Evolutionary conservation across 2,329 filamentous ascomycete genomes (phyloP), one percentile per base, ranked within the genome.

Genomic region (Colletotrichum sp.): DNA sequence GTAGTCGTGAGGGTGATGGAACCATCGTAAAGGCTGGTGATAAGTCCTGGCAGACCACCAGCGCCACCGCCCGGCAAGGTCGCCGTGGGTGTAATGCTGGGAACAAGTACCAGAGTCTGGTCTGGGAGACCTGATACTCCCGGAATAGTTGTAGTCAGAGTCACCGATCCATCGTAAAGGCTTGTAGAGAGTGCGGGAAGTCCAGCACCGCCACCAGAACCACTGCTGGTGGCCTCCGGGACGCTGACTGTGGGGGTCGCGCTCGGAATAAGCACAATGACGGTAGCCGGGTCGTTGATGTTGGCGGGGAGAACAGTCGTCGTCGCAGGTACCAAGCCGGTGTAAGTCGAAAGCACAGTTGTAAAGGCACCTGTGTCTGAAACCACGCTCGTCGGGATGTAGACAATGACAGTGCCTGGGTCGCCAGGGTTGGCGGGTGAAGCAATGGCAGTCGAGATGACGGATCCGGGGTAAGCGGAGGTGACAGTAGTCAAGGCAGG

Each of bases 361-460:
- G 73, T 76, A 21, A 72, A 55, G 10, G 28, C 36, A 12, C 32
- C 70, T 3, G 69, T 28, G 15, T 36, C 36, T 15, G 57, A 21
- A 49, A 59, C 28, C 16, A 15, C 12, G 21, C 30, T 72, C 39
- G 63, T 59, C 9, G 73, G 73, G 8, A 76, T 70, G 30, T 63
- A 49, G 16, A 73, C 32, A n/a, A 76, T 63, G 21, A 68, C 39
- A 13, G 73, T 76, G 16, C 63, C 73, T 5, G 73, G 73, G 39
- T 76, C 73, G 28, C 73, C 73, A 8, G 73, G 73, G 44, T 68
- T 73, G 6, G n/a, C 63, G 8, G 73, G 73, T 3, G 73, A 76
- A n/a, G 63, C 57, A 24, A 76, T 59, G 18, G 30, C 69, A 16
- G 73, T 76, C 13, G 73, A 76, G 4, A 34, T 13, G 9, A 73